These are phyloP conservation scores for Trypanosoma theileri DNA, from an alignment of 208 protist species.

Conservation along the genomic window DNA sequence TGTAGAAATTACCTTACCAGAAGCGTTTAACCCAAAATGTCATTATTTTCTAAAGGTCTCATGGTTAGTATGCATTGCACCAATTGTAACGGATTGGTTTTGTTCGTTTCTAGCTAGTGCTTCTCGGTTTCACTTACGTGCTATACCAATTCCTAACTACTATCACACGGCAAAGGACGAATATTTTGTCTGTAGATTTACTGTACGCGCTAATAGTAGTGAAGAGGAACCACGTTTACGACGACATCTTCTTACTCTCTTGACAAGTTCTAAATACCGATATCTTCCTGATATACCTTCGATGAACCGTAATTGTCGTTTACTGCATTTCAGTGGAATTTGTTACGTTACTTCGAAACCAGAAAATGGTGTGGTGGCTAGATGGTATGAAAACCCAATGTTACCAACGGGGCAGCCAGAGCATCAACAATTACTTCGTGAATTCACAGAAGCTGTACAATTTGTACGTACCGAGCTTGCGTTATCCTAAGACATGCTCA, in stretches of 20 bases:
- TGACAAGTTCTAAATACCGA: slow-evolving; percentile 37
- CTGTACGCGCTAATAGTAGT: slow-evolving; percentile 24
- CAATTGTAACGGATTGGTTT: slow-evolving; percentile 73
- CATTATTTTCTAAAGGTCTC: slow-evolving; percentile 66
- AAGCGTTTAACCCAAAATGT: slow-evolving; percentile 53
- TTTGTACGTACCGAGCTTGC: slow-evolving; percentile 14
- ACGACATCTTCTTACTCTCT: slow-evolving; percentile 40
- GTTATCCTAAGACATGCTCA: neutral
- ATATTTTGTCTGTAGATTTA: slow-evolving; percentile 42
- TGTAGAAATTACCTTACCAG: slow-evolving; percentile 59
- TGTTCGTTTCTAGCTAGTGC: slow-evolving; percentile 71
- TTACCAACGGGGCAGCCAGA: slow-evolving; percentile 51
- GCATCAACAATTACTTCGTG: slow-evolving; percentile 47
- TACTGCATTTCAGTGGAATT: slow-evolving; percentile 67
- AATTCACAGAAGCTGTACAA: slow-evolving; percentile 44
- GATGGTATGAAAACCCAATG: slow-evolving; percentile 79
- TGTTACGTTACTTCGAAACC: slow-evolving; percentile 52
- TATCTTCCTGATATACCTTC: slow-evolving; percentile 66
- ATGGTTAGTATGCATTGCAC: slow-evolving; percentile 72
- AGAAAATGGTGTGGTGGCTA: slow-evolving; percentile 34
- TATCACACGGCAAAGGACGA: slow-evolving; percentile 30
- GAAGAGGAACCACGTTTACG: slow-evolving; percentile 52
- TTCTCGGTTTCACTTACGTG: slow-evolving; percentile 52
- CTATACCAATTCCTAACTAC: slow-evolving; percentile 58
- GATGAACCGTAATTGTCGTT: slow-evolving; percentile 66